Evolutionary conservation across 2,329 filamentous ascomycete genomes (phyloP), one percentile per base, ranked within the genome.

Genomic region (Monascus ruber): DNA sequence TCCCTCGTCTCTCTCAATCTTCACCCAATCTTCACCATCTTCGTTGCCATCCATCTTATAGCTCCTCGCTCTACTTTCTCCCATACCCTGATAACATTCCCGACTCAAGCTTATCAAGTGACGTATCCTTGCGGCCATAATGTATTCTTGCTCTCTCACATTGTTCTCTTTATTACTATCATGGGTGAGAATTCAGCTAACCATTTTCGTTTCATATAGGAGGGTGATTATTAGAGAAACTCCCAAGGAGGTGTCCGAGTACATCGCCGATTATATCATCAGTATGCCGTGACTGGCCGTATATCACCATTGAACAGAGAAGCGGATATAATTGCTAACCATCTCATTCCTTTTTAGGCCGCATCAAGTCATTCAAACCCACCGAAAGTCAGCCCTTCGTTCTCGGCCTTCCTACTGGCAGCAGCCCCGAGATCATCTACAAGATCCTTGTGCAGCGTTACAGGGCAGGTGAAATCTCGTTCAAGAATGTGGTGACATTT

Each of bases 401-500:
- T 5, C 76, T 93, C 35, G 85, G 85, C 42, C 71, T 93, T 35
- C 85, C 85, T 6, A 93, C 85, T 1, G 85, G 85, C 39, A 87
- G 83, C 52, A 88, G 81, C 46, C 85, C 85, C 2, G 74, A 87
- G 44, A 72, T 76, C 37, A 79, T 91, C 48, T 93, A 93, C 68
- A 77, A 78, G 59, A 73, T 80, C 49, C 73, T 93, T 25, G 85
- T 91, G 36, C 53, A 66, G 47, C 56, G 57, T 31, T 54, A 63
- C 51, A 61, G 63, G 42, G 54, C 57, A 31, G 54, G 49, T 37
- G 58, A 85, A 56, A 79, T 93, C 54, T 89, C 85, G 1, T 93
- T 93, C 60, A 79, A 81, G 55, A 77, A 93, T 81, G 84, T 93
- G 54, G 76, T 91, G 56, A 93, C 85, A 25, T 93, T 93, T 72